These are phyloP conservation scores for Sanghuangporus sanghuang DNA, from an alignment of 1,284 basidiomycete species.

Conservation along the genomic window DNA sequence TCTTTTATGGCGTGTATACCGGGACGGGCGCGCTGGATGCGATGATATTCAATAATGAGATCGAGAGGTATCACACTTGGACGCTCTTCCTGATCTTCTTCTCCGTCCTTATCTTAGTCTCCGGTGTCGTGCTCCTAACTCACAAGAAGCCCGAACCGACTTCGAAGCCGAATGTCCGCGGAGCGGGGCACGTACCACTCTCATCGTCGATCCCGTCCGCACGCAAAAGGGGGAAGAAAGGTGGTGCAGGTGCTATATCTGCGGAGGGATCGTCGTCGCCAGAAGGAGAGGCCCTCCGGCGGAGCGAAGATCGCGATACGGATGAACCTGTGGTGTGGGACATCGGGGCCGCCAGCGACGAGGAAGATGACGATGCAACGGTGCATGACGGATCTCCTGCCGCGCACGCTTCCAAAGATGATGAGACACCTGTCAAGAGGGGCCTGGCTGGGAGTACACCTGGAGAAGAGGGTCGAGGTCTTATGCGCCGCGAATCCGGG, in stretches of 20 bases:
- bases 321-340: constrained; percentile 51
- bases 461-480: constrained; percentile 17
- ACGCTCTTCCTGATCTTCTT: constrained; percentile 81
- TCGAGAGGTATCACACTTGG: constrained; percentile 80
- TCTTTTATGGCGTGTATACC: constrained; percentile 69
- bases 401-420: constrained; percentile 7
- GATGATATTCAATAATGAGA: constrained; percentile 76
- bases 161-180: constrained; percentile 15
- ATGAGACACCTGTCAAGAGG: background rate
- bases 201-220: constrained; percentile 17
- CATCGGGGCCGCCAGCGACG: constrained; percentile 61
- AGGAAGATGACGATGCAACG: constrained; percentile 34
- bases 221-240: constrained; percentile 18
- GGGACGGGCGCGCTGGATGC: constrained; percentile 64
- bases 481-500: constrained; percentile 13
- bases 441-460: constrained; percentile 7
- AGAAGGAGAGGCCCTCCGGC: constrained; percentile 35
- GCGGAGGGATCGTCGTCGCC: constrained; percentile 27
- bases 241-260: constrained; percentile 20
- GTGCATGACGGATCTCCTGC: background rate
- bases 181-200: constrained; percentile 18
- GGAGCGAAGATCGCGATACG: constrained; percentile 29
- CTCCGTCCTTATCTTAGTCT: constrained; percentile 80
- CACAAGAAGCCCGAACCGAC: constrained; percentile 71
- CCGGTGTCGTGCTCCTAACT: constrained; percentile 81